Percentiles rank a stretch among this genome's conserved stretches.
phyloP scores from a whole-genome alignment of 2,329 filamentous ascomycete genomes.

The Endoconidiophora laricicola region DNA sequence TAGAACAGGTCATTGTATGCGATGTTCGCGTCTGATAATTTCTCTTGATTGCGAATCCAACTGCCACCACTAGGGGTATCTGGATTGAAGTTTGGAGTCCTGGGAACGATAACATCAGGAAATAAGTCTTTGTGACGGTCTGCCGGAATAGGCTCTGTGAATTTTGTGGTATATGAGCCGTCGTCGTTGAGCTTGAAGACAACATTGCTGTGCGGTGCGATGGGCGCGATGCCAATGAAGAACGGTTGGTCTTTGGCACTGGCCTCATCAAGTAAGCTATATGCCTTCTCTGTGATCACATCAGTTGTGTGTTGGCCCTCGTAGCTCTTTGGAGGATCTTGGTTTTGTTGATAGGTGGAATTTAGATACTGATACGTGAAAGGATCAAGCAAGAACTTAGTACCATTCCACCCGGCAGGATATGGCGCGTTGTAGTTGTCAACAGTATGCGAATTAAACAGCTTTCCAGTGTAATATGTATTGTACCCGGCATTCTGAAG shows the following conservation, averaged over 20 bases:
- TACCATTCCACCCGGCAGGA: constrained; percentile 39
- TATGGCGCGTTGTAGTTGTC: constrained; percentile 34
- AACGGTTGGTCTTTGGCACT: constrained; percentile 30
- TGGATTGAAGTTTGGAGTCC: constrained; percentile 52
- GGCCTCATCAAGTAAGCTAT: constrained; percentile 36
- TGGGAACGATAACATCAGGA: constrained; percentile 37
- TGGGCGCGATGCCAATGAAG: constrained; percentile 38
- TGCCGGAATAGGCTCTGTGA: constrained; percentile 24
- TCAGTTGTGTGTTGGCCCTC: constrained; percentile 37
- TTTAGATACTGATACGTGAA: constrained; percentile 54
- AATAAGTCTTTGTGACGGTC: constrained; percentile 46
- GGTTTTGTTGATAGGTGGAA: constrained; percentile 44
- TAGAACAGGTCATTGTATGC: constrained; percentile 25
- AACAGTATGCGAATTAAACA: constrained; percentile 34
- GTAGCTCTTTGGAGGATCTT: constrained; percentile 33
- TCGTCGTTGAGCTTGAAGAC: constrained; percentile 15
- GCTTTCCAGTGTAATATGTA: constrained; percentile 38
- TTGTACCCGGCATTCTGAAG: constrained; percentile 33
- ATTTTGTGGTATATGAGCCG: constrained; percentile 12
- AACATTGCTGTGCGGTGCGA: constrained; percentile 20
- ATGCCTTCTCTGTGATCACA: constrained; percentile 32
- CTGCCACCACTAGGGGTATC: constrained; percentile 23
- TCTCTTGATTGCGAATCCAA: constrained; percentile 27
- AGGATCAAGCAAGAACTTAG: constrained; percentile 43
- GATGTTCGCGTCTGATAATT: constrained; percentile 19